Conservation (phyloP, 495 filamentous ascomycete species). For the Halenospora varia region DNA sequence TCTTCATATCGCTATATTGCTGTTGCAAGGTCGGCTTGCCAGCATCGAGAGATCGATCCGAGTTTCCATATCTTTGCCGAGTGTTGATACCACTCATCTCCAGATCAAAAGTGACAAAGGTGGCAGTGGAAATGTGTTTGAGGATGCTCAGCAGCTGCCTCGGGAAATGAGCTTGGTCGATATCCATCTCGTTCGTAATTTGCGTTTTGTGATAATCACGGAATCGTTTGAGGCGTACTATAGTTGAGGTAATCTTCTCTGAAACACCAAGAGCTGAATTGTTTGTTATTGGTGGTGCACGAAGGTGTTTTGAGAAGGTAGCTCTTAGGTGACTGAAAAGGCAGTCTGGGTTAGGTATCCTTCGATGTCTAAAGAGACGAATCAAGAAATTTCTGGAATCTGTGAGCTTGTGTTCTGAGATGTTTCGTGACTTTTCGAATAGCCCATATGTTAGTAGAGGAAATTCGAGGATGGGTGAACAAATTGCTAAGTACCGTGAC, state of each 20-base stretch:
- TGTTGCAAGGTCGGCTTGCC: constrained; percentile 47
- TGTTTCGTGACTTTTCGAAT: too few species aligned
- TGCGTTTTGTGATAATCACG: not conserved
- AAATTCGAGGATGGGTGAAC: too few species aligned
- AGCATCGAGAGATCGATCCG: constrained; percentile 7
- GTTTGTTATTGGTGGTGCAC: too few species aligned
- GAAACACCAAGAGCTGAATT: too few species aligned
- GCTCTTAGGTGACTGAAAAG: not conserved
- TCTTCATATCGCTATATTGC: constrained; percentile 60
- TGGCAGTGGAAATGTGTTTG: constrained; percentile 51
- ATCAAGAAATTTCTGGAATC: too few species aligned
- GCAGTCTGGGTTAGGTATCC: too few species aligned
- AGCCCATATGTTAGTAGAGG: too few species aligned
- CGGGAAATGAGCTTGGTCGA: constrained; percentile 51
- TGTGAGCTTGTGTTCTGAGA: too few species aligned
- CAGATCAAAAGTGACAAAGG: constrained; percentile 70
- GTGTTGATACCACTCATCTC: constrained; percentile 51
- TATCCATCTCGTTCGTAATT: constrained; percentile 63
- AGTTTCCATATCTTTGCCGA: not conserved
- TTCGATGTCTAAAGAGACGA: too few species aligned
- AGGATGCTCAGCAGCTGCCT: constrained; percentile 55
- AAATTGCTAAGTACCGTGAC: too few species aligned
- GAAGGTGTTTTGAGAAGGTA: too few species aligned
- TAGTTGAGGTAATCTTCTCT: too few species aligned
- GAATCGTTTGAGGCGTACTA: not conserved